Conservation (phyloP, 768 basidiomycete genomes). For the Flagelloscypha sp. region DNA sequence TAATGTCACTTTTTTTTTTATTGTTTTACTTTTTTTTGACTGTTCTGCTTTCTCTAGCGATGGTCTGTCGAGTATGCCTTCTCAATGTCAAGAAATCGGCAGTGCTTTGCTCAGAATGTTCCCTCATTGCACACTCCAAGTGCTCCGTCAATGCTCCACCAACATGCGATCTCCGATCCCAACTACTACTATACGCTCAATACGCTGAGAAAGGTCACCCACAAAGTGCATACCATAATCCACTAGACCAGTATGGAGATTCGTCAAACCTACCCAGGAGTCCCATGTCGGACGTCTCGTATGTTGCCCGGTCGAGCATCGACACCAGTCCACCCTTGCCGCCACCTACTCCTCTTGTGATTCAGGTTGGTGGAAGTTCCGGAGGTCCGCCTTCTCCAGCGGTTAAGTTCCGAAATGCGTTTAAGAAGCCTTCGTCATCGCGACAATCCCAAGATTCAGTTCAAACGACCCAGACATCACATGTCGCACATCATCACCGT, state of each 20-base stretch:
- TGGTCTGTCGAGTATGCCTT: conserved; percentile 80
- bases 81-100: conserved; percentile 76
- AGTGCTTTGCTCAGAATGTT: conserved; percentile 83
- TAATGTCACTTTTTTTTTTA: conserved; percentile 35
- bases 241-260: conserved; percentile 36
- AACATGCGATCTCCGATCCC: conserved; percentile 75
- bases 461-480: no score
- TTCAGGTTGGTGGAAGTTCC: no score
- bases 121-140: conserved; percentile 77
- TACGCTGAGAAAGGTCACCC: conserved; percentile 65
- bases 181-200: conserved; percentile 70
- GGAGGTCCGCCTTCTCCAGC: no score
- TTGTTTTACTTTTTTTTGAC: conserved; percentile 2
- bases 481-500: no score
- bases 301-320: conserved; percentile 37
- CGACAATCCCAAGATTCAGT: no score
- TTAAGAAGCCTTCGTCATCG: no score
- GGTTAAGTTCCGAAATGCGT: no score
- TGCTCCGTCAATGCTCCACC: conserved; percentile 68
- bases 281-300: conserved; percentile 52
- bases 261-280: conserved; percentile 27
- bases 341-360: conserved; percentile 22
- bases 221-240: conserved; percentile 42
- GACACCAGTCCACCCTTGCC: conserved; percentile 32
- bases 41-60: conserved; percentile 43